phyloP scores from a whole-genome alignment of 2,329 filamentous ascomycete species.

The Hypoxylon rubiginosum region DNA sequence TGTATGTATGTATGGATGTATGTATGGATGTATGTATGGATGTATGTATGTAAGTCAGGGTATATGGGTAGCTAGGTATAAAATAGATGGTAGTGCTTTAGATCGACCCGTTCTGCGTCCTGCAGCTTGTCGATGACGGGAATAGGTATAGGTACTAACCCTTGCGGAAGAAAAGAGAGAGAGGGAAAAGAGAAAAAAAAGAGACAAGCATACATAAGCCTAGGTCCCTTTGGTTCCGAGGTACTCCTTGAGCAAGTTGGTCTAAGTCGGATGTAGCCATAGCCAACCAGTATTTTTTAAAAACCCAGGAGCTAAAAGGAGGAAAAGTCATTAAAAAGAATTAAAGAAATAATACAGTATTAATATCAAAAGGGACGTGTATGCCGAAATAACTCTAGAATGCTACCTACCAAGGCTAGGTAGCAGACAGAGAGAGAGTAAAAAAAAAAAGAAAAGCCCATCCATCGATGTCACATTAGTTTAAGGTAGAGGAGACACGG shows the following conservation, averaged over 20 bases:
- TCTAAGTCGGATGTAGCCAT: constrained; percentile 2
- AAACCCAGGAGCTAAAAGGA: constrained; percentile 25
- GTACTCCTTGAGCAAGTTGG: constrained; percentile 25
- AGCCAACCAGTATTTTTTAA: not conserved
- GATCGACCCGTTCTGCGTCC: constrained; percentile 41
- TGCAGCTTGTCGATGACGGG: constrained; percentile 41
- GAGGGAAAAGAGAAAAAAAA: constrained; percentile 10
- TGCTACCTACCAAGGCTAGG: constrained; percentile 38
- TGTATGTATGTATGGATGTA: not conserved
- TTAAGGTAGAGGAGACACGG: not conserved
- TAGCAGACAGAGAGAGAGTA: constrained; percentile 9
- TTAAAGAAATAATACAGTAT: constrained; percentile 19
- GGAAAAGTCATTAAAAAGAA: constrained; percentile 23
- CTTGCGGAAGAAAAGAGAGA: constrained; percentile 12
- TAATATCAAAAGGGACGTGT: constrained; percentile 33
- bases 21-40: not conserved
- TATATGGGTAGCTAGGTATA: constrained; percentile 29
- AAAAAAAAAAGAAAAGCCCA: constrained; percentile 4
- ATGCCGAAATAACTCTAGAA: constrained; percentile 35
- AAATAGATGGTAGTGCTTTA: constrained; percentile 41
- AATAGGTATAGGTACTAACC: constrained; percentile 34
- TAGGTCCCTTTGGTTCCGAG: constrained; percentile 34
- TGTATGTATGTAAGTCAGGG: constrained; percentile 3
- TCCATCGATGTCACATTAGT: constrained; percentile 32
- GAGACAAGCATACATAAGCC: constrained; percentile 29